Base-by-base conservation (phyloP, 208 protist genomes). In the Wallacemonas sp. region DNA sequence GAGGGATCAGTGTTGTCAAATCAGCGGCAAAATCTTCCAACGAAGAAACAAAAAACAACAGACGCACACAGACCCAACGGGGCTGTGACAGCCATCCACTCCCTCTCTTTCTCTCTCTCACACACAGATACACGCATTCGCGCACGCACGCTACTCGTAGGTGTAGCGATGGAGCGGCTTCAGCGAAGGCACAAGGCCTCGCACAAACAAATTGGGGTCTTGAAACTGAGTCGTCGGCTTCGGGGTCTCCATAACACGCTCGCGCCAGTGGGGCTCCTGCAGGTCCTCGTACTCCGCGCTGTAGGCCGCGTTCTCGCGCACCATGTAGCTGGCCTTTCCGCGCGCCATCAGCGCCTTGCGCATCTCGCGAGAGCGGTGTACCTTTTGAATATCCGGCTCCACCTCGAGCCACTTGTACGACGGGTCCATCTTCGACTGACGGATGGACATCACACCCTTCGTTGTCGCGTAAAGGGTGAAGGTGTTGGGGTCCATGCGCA, bases 361-460 rank as follows among this genome's bases (percentile, higher is more conserved):
- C 84, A 95, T 85, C 45, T 79, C 57, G 16, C 62, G 67, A 26
- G 74, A 79, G 54, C 86, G 82, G 57, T 70, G 72, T n/a, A 92
- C 77, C 68, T 93, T 93, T 49, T 93, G 84, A 64, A 95, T 92
- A 61, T 95, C 89, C 3, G 86, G 84, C 70, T 95, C 86, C 36
- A 95, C 82, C 25, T 93, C 86, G 11, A 95, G 42, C 87, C 89
- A 95, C 72, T 88, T 88, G 78, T 89, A 93, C 1, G 54, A 65
- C 3, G 82, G 77, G 70, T 93, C 69, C 36, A 93, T 90, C 65
- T 79, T 77, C 23, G 82, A 91, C 41, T 69, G 79, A 32, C 79
- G 72, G 65, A 95, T 92, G 8, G 74, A 78, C 72, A 93, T 81
- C 7, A 95, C 87, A 59, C 89, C 89, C 46, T 91, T 92, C 8